Base-by-base conservation (phyloP, 2,329 filamentous ascomycete genomes). In the Dothistroma septosporum region DNA sequence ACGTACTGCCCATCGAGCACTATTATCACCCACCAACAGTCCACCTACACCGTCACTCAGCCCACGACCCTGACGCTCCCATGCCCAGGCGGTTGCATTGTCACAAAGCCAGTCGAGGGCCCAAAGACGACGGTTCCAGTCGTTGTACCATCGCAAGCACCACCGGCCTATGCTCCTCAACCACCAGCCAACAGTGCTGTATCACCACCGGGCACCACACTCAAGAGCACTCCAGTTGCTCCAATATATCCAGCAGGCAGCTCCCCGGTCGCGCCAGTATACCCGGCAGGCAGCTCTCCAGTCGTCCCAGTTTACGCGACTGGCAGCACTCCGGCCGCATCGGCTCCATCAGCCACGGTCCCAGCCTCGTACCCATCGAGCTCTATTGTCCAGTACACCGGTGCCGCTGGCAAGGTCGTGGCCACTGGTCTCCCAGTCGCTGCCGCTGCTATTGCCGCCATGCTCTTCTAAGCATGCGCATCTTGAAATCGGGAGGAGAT, bases 11-110 rank as follows among this genome's bases (percentile, higher is more conserved):
- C 88, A 22, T 37, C 53, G 28, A 28, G 32, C 35, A 47, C 24
- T 5, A 14, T 24, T 8, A 4, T 55, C 55, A 49, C 33, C 58
- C 22, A 24, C 59, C 16, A 58, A 37, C 24, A 44, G 50, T 80
- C 82, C 75, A 89, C 87, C 77, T 89, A 88, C 82, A 87, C 83
- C 70, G 80, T 91, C 77, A 86, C 86, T 66, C 58, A 61, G n/a
- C 58, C 69, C 7, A 70, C 70, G 21, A 71, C 66, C 9, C 50
- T 71, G n/a, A 69, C 66, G 19, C 63, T 70, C 56, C 64, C 68
- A 55, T 61, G 61, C 57, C 44, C 47, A 32, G 61, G 57, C 14
- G 61, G 58, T 7, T 66, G 63, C 64, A 65, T 64, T 1, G 53
- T 62, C 41, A 66, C 61, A 7, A 57, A 58, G 31, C 44, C 58